phyloP scores from a whole-genome alignment of 345 rosid species.

The Aquilaria sinensis region DNA sequence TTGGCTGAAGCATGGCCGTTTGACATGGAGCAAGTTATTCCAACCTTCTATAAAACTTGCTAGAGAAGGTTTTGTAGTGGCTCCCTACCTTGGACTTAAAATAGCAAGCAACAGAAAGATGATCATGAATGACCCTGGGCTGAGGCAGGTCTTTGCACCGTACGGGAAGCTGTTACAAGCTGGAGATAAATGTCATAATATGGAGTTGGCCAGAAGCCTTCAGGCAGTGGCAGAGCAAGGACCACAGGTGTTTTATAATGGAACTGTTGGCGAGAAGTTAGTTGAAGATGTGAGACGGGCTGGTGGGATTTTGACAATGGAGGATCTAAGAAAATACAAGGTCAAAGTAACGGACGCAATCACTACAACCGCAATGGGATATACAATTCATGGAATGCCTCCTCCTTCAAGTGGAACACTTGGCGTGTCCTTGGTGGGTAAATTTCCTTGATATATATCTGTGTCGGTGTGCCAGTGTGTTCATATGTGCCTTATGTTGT shows the following conservation, averaged over 20 bases:
- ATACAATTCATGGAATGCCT: conserved; percentile 70
- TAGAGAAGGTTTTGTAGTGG: conserved; percentile 54
- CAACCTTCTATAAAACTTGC: conserved; percentile 72
- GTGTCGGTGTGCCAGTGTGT: too few species aligned
- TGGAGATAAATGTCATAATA: conserved; percentile 61
- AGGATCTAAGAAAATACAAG: conserved; percentile 66
- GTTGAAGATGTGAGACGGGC: conserved; percentile 57
- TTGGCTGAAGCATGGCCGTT: conserved; percentile 66
- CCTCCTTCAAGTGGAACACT: conserved; percentile 89
- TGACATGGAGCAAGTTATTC: conserved; percentile 62
- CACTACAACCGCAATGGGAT: conserved; percentile 54
- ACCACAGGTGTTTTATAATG: conserved; percentile 64
- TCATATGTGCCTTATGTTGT: too few species aligned
- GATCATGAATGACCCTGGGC: conserved; percentile 56
- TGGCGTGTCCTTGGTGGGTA: conserved; percentile 65
- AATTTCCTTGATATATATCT: too few species aligned
- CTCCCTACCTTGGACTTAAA: conserved; percentile 49
- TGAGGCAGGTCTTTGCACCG: conserved; percentile 58
- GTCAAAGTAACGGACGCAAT: conserved; percentile 56
- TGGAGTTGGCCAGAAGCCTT: conserved; percentile 47
- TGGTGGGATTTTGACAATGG: conserved; percentile 89
- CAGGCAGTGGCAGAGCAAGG: conserved; percentile 67
- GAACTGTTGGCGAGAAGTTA: conserved; percentile 63
- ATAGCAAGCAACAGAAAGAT: conserved; percentile 13
- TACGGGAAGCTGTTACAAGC: conserved; percentile 51